A percentile compares a stretch with the other conserved stretches of the same genome.
These are phyloP conservation scores for Sporothrix mexicana DNA, from an alignment of 2,329 filamentous ascomycete species.

Conservation along the genomic window DNA sequence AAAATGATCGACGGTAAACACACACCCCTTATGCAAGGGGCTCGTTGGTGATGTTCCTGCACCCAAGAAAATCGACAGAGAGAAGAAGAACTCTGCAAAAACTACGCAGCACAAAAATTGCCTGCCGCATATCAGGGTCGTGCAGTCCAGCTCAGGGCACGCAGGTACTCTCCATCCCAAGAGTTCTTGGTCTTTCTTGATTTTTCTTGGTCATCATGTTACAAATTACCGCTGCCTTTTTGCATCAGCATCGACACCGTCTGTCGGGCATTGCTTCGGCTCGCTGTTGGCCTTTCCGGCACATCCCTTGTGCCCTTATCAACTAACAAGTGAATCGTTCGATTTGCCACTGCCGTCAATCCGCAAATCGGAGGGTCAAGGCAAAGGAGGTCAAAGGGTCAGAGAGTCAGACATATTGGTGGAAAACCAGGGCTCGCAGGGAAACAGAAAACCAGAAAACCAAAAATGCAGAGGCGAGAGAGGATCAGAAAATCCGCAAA, in stretches of 20 bases:
- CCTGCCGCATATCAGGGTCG: constrained; percentile 13
- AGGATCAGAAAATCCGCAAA: neutral
- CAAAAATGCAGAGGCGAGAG: neutral
- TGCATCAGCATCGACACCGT: neutral
- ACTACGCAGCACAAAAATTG: no score
- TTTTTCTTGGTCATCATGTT: neutral
- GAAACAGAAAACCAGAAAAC: neutral
- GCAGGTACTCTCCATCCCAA: constrained; percentile 8
- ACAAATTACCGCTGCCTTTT: no score
- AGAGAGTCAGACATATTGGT: constrained; percentile 8
- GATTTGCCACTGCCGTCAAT: no score
- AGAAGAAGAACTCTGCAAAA: no score
- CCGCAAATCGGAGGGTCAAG: neutral
- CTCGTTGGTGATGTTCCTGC: neutral
- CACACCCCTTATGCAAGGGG: constrained; percentile 12
- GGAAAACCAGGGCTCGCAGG: no score
- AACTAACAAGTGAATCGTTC: neutral
- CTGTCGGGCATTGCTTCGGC: constrained; percentile 6
- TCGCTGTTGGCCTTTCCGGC: neutral
- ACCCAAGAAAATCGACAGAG: neutral
- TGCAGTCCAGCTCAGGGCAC: neutral
- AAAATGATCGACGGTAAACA: neutral
- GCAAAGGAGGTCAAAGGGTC: neutral
- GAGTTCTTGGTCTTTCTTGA: neutral
- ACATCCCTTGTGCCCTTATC: neutral